These are phyloP conservation scores for Amaranthus hypochondriacus DNA, from an alignment of 148 eudicot genomes.

Conservation along the genomic window DNA sequence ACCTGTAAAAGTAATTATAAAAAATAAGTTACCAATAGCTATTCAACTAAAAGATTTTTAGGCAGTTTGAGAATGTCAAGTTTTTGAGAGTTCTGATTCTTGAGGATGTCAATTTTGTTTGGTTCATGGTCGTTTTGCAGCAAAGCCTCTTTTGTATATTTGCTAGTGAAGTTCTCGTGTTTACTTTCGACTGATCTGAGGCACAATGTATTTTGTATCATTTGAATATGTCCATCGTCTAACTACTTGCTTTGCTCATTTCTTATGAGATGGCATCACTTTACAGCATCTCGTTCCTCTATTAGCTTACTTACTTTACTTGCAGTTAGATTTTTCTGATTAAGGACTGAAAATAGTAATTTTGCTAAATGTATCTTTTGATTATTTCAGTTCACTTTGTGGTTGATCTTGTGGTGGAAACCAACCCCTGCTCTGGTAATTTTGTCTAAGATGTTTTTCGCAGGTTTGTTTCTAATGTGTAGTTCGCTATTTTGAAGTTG, in stretches of 20 bases:
- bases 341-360: background rate
- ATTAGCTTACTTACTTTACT: background rate
- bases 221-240: background rate
- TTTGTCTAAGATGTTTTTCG: slow-evolving; percentile 87
- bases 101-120: background rate
- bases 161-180: background rate
- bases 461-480: slow-evolving; percentile 46
- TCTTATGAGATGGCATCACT: background rate
- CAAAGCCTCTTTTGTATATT: background rate
- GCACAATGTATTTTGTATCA: background rate
- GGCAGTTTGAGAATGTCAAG: background rate
- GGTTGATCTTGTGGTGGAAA: slow-evolving; percentile 95
- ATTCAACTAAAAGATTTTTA: background rate
- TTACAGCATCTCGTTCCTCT: background rate
- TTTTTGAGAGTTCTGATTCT: background rate
- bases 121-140: background rate
- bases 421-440: slow-evolving; percentile 56
- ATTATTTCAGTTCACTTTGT: slow-evolving; percentile 55
- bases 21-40: background rate
- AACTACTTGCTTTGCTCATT: background rate
- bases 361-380: slow-evolving; percentile 11
- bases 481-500: slow-evolving; percentile 1
- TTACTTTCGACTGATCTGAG: no score
- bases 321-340: background rate
- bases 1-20: background rate